Evolutionary conservation across 371 early-diverging fungal genomes (phyloP), one percentile per base, ranked within the genome.

Genomic region (Apophysomyces elegans): DNA sequence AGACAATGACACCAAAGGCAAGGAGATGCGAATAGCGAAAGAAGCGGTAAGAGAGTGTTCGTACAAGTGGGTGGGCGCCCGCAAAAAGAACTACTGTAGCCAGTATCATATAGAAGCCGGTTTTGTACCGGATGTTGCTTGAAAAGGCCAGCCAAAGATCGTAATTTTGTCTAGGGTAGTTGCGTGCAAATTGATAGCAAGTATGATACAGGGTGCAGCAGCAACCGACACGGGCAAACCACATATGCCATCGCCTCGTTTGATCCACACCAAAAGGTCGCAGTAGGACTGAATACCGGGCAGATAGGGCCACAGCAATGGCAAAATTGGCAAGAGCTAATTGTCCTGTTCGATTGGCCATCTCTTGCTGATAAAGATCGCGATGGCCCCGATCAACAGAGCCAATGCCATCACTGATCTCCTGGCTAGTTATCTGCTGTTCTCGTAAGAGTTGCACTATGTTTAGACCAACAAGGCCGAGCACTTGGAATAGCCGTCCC

Each of bases 11-110:
- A 7, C 56, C 21, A 47, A 81, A 71, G 0, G 75, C 56, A 2
- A 37, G 7, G 1, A 81, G 14, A 58, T 81, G 81, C 0, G 73
- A 62, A 14, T 67, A 41, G 1, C 76, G 81, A 59, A 81, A 81
- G 8, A 81, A n/a, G 0, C 73, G 67, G 56, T 81, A 81, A 0
- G 75, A 70, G 0, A 70, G 4, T 4, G 62, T 45, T 9, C 81
- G 72, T 7, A 81, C 64, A 6, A 81, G 37, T 0, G 78, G 67
- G 59, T 81, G 81, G 3, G 81, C 70, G 1, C 78, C 76, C 13
- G 78, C 58, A 1, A 72, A 9, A 0, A 78, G 62, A 1, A 64
- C 6, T 4, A 60, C 4, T 44, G 72, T 21, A 13, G 68, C 64
- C 0, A 35, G 7, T 3, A 74, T 4, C 69, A 80, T 66, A 4